These are phyloP conservation scores for Quercus tomentella DNA, from an alignment of 331 rosid genomes.

Conservation along the genomic window DNA sequence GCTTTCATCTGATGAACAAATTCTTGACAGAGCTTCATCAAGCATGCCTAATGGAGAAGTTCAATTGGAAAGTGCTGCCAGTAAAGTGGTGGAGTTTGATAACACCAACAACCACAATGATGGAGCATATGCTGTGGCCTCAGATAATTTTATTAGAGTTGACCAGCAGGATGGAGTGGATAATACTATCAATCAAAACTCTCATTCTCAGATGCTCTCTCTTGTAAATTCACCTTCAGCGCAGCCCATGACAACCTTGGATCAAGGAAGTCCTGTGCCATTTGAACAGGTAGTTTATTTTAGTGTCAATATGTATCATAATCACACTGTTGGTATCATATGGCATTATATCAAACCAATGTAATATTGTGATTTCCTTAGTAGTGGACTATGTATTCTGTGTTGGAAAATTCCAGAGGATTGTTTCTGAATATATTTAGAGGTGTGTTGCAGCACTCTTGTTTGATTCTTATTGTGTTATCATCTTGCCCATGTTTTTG, in stretches of 20 bases:
- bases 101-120: constrained; percentile 11
- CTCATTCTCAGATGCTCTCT: constrained; percentile 24
- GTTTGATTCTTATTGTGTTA: not conserved
- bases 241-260: constrained; percentile 19
- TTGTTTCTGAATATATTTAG: not conserved
- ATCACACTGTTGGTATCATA: not conserved
- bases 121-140: constrained; percentile 6
- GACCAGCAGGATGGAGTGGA: constrained; percentile 38
- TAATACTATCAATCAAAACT: constrained; percentile 20
- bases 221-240: constrained; percentile 17
- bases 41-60: constrained; percentile 28
- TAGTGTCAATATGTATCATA: not conserved
- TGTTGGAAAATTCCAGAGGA: not conserved
- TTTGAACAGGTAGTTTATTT: constrained; percentile 29
- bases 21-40: constrained; percentile 3
- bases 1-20: constrained; percentile 22
- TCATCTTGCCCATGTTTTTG: not conserved
- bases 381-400: not conserved
- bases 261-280: constrained; percentile 7
- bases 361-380: not conserved
- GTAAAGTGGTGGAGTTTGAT: constrained; percentile 24
- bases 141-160: constrained; percentile 22
- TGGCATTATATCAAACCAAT: not conserved
- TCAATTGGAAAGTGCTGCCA: constrained; percentile 18
- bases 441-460: not conserved